Evolutionary conservation across 306 rosid genomes (phyloP), one percentile per base, ranked within the genome.

Genomic region (Quercus cerris): DNA sequence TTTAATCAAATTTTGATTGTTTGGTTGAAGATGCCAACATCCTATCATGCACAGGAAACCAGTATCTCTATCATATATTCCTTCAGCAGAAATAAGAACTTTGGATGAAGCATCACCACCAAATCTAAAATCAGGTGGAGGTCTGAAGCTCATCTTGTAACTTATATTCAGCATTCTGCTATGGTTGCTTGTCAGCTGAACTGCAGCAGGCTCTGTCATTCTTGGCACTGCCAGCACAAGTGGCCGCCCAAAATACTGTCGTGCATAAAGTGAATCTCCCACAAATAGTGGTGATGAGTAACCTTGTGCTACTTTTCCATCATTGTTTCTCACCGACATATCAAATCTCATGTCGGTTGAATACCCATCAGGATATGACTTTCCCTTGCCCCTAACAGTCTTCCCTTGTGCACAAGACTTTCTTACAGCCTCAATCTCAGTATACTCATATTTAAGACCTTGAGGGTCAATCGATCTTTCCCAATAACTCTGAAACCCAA

Each of bases 1-100:
- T 77, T 73, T 84, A 64, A 64, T 74, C 78, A 44, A 80, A 23
- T 74, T 74, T 62, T 84, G 87, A 57, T 44, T 78, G 17, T 33
- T 79, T 81, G 87, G 77, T 78, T 81, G 80, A 79, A 86, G 81
- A 30, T 68, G 84, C 85, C 86, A 84, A 67, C 99, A 95, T 68
- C 99, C 99, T 76, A 77, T 75, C 93, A 93, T 90, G 87, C 99
- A 95, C 72, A 93, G 61, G 25, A 78, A 49, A 35, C 99, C 97
- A 46, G 84, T 78, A 58, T 78, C 84, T 78, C 77, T 87, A 81
- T 84, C 89, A 80, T 95, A 95, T 20, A 86, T 81, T 77, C 98
- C 99, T 89, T 95, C 98, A 30, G 97, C 91, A 79, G 80, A 81
- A 85, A 95, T 84, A 78, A 86, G 78, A 66, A 88, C 75, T 30